Evolutionary conservation across 2,329 filamentous ascomycete genomes (phyloP).

Genomic region (Calonectria multiphialidica): DNA sequence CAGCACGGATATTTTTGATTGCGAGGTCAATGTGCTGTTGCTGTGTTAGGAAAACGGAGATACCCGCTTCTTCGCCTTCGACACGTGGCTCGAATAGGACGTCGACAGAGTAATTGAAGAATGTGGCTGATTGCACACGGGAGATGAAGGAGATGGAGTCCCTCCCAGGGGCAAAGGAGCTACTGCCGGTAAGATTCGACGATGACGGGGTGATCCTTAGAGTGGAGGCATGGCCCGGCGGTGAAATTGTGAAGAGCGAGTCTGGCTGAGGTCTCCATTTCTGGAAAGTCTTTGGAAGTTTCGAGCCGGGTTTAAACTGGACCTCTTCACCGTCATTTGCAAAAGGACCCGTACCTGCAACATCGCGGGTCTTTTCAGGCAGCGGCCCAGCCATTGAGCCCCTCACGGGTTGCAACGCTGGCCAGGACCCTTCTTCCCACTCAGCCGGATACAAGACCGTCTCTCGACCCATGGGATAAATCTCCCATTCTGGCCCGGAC

Average conservation of each 20-base stretch:
- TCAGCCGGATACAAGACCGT: slow-evolving; percentile 60
- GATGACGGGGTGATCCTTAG: slow-evolving; percentile 61
- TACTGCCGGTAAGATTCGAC: slow-evolving; percentile 62
- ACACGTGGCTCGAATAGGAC: slow-evolving; percentile 51
- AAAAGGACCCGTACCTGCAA: slow-evolving; percentile 8
- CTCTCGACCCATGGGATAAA: slow-evolving; percentile 67
- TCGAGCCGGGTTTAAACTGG: neutral
- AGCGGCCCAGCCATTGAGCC: slow-evolving; percentile 48
- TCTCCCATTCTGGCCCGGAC: slow-evolving; percentile 49
- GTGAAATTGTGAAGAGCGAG: slow-evolving; percentile 59
- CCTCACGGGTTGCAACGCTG: slow-evolving; percentile 45
- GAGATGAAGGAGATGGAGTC: slow-evolving; percentile 7
- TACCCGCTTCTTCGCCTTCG: slow-evolving; percentile 62
- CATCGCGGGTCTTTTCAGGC: neutral
- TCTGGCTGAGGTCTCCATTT: slow-evolving; percentile 52
- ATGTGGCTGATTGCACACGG: slow-evolving; percentile 8
- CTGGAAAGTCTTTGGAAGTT: neutral
- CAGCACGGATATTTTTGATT: slow-evolving; percentile 39
- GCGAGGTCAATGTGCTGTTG: slow-evolving; percentile 65
- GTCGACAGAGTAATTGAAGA: slow-evolving; percentile 13
- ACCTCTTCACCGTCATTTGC: neutral
- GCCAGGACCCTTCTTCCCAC: slow-evolving; percentile 63
- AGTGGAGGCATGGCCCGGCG: slow-evolving; percentile 36
- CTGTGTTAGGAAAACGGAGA: slow-evolving; percentile 66
- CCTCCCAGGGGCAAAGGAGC: neutral